A percentile compares a stretch with the other conserved stretches of the same genome.
phyloP scores from a whole-genome alignment of 345 rosid species.

The Bruguiera sexangula region DNA sequence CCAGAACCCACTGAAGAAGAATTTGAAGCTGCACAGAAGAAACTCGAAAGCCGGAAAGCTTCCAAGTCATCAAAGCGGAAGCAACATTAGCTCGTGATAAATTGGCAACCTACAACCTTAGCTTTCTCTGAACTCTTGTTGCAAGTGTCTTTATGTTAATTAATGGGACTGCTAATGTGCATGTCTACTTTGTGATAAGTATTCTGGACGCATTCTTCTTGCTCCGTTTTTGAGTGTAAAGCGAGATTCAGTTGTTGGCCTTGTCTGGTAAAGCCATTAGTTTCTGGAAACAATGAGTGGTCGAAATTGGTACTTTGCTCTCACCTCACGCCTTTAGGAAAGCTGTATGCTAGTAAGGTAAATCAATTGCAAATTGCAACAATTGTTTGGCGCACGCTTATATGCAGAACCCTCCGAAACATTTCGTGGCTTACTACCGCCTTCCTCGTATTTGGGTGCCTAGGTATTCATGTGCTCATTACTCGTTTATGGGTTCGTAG shows the following conservation, averaged over 20 bases:
- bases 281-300: no score
- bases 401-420: no score
- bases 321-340: no score
- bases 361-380: no score
- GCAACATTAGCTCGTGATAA: slow-evolving; percentile 12
- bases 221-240: not conserved
- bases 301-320: no score
- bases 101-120: no score
- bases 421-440: no score
- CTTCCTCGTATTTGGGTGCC: no score
- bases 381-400: no score
- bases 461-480: not conserved
- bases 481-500: not conserved
- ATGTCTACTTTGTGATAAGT: no score
- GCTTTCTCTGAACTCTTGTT: slow-evolving; percentile 1
- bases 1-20: slow-evolving; percentile 85
- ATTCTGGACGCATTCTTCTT: not conserved
- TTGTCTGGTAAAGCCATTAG: no score
- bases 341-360: no score
- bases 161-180: not conserved
- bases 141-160: slow-evolving; percentile 3
- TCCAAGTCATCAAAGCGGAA: slow-evolving; percentile 46
- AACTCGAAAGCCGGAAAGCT: slow-evolving; percentile 48
- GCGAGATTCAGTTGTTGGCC: not conserved
- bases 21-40: slow-evolving; percentile 79